Evolutionary conservation across 2,329 filamentous ascomycete species (phyloP), one percentile per base, ranked within the genome.

Genomic region (Alternaria gansuensis): DNA sequence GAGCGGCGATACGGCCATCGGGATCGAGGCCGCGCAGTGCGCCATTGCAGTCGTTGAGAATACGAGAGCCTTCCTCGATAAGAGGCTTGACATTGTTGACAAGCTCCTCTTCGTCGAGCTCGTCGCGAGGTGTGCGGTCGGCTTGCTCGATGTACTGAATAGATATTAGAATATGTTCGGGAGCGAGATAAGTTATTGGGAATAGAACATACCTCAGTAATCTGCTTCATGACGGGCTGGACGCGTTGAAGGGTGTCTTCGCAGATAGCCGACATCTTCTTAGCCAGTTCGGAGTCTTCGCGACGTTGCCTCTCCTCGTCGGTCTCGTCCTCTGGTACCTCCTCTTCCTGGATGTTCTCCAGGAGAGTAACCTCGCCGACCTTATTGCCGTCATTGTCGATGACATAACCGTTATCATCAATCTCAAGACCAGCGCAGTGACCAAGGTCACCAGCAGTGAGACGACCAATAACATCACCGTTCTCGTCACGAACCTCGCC

Each of bases 81-180:
- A 97, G 84, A 1, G 93, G 93, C 78, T 90, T 91, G 70, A 97
- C 92, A 57, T 93, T 85, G 75, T 91, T 87, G 72, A 97, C 93
- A 5, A 97, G 87, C 67, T 91, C 86, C 72, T 97, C 92, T 76
- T 97, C 93, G 72, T 97, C 92, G 24, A 94, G 88, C 69, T 97
- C 92, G 4, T 96, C 91, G 78, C 92, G 90, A 41, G 90, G 89
- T 28, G 90, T 91, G 65, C 87, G 86, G 77, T 97, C 91, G 28
- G 91, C 92, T 54, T 83, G 84, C 69, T 96, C 91, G 70, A 96
- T 90, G 79, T 89, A 85, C 86, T 91, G 65, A 43, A n/a, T 3
- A 60, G 31, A 43, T 14, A 58, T 75, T 68, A 80, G 73, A 73
- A 56, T 23, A 7, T 28, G 17, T n/a, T 33, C 34, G 37, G 13